These are phyloP conservation scores for Penstemon barbatus DNA, from an alignment of 257 asterid genomes.

Conservation along the genomic window DNA sequence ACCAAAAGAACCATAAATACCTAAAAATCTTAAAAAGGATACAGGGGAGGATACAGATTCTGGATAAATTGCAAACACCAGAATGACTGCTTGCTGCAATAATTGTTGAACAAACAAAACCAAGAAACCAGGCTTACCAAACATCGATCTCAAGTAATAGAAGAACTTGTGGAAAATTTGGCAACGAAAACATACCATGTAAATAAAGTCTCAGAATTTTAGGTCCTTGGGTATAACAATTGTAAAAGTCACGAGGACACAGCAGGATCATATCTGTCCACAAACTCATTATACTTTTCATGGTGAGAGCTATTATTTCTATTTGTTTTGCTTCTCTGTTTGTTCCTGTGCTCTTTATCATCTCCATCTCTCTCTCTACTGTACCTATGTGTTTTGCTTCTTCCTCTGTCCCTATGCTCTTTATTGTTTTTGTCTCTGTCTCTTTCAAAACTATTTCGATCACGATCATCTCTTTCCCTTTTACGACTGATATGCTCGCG, in stretches of 20 bases:
- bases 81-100: slow-evolving; percentile 60
- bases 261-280: slow-evolving; percentile 76
- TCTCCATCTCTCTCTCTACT: slow-evolving; percentile 36
- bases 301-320: slow-evolving; percentile 34
- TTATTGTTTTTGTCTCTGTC: slow-evolving; percentile 41
- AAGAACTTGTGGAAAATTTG: slow-evolving; percentile 20
- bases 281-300: slow-evolving; percentile 41
- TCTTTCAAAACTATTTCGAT: slow-evolving; percentile 42
- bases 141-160: slow-evolving; percentile 22
- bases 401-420: slow-evolving; percentile 37
- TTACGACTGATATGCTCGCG: slow-evolving; percentile 26
- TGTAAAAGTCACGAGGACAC: slow-evolving; percentile 35
- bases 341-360: slow-evolving; percentile 19
- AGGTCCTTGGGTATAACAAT: slow-evolving; percentile 4
- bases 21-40: slow-evolving; percentile 52
- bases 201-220: slow-evolving; percentile 24
- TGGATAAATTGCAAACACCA: slow-evolving; percentile 54
- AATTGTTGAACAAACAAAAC: slow-evolving; percentile 31
- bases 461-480: slow-evolving; percentile 35
- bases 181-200: slow-evolving; percentile 47
- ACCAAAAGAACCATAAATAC: slow-evolving; percentile 4
- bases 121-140: slow-evolving; percentile 32
- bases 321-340: slow-evolving; percentile 29
- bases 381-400: slow-evolving; percentile 37
- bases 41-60: slow-evolving; percentile 79